These are phyloP conservation scores for Pseudogymnoascus sp. DNA, from an alignment of 2,329 filamentous ascomycete genomes.

Conservation along the genomic window DNA sequence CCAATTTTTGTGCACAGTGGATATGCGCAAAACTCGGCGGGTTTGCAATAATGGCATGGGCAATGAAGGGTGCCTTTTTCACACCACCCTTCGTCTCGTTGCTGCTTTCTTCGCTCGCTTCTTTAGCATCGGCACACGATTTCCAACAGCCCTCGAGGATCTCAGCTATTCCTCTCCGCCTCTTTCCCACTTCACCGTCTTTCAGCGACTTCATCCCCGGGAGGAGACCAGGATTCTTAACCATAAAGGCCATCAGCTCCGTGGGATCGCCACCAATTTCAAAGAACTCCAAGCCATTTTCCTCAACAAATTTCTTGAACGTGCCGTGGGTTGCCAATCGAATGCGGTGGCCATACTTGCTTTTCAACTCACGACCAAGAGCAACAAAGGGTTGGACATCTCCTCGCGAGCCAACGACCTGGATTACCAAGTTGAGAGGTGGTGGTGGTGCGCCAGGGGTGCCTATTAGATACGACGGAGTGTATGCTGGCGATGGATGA, in stretches of 20 bases:
- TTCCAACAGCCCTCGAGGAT: conserved; percentile 76
- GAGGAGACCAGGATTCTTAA: conserved; percentile 77
- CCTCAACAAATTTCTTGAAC: conserved; percentile 50
- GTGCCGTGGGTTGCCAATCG: conserved; percentile 49
- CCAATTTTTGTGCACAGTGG: conserved; percentile 62
- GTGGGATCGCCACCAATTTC: conserved; percentile 58
- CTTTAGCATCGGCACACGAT: conserved; percentile 68
- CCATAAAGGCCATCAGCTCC: conserved; percentile 78
- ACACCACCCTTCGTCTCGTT: conserved; percentile 19
- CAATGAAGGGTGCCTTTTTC: conserved; percentile 49
- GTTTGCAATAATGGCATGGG: conserved; percentile 68
- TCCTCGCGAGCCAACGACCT: conserved; percentile 51
- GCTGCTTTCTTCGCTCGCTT: conserved; percentile 37
- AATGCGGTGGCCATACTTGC: conserved; percentile 44
- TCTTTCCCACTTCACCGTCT: conserved; percentile 64
- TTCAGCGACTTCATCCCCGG: conserved; percentile 67
- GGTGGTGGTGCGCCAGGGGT: conserved; percentile 23
- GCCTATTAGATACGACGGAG: not conserved
- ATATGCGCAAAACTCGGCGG: conserved; percentile 65
- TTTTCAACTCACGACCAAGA: conserved; percentile 43
- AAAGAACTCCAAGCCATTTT: conserved; percentile 64
- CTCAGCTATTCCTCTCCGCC: conserved; percentile 62
- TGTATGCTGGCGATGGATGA: not conserved
- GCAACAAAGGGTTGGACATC: conserved; percentile 55
- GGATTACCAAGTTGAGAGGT: conserved; percentile 48